A percentile compares a stretch with the other conserved stretches of the same genome.
These are phyloP conservation scores for Hanseniaspora gamundiae DNA, from an alignment of 1,139 yeast species.

Conservation along the genomic window DNA sequence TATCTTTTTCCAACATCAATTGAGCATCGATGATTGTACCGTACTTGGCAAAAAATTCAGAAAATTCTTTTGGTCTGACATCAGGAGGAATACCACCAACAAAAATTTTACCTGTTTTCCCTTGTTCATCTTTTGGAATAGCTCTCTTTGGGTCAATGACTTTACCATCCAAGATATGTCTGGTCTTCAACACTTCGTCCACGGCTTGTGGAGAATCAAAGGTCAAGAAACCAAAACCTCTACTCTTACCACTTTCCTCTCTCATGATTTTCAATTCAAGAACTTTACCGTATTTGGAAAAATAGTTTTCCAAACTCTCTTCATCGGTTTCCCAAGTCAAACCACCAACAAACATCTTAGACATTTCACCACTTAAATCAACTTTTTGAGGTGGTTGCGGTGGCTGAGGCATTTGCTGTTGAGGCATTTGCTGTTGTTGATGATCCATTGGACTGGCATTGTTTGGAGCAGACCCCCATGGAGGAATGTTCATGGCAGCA, in stretches of 20 bases:
- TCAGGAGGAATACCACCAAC: conserved; percentile 98
- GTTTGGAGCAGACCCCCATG: conserved; percentile 14
- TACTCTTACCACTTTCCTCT: conserved; percentile 83
- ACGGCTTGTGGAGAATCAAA: conserved; percentile 76
- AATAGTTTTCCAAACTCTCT: conserved; percentile 67
- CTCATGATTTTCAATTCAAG: conserved; percentile 90
- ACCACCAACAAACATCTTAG: conserved; percentile 97
- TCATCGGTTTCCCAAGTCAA: conserved; percentile 98
- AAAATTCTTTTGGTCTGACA: conserved; percentile 86
- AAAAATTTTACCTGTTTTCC: conserved; percentile 91
- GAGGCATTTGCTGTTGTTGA: too few species aligned
- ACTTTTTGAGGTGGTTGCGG: conserved; percentile 20
- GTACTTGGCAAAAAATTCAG: conserved; percentile 75
- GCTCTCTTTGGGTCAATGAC: conserved; percentile 97
- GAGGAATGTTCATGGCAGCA: conserved; percentile 2
- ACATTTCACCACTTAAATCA: conserved; percentile 41
- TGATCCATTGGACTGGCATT: conserved; percentile 9
- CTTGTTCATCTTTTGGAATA: conserved; percentile 96
- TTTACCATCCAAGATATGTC: conserved; percentile 89
- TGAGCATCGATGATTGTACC: conserved; percentile 96
- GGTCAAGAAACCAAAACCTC: conserved; percentile 94
- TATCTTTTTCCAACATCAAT: conserved; percentile 93
- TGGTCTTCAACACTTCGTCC: conserved; percentile 75
- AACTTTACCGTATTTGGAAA: conserved; percentile 83
- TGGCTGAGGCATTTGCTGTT: too few species aligned